Evolutionary conservation across 2,329 filamentous ascomycete species (phyloP).

Genomic region (Allantophomopsis cytisporea): DNA sequence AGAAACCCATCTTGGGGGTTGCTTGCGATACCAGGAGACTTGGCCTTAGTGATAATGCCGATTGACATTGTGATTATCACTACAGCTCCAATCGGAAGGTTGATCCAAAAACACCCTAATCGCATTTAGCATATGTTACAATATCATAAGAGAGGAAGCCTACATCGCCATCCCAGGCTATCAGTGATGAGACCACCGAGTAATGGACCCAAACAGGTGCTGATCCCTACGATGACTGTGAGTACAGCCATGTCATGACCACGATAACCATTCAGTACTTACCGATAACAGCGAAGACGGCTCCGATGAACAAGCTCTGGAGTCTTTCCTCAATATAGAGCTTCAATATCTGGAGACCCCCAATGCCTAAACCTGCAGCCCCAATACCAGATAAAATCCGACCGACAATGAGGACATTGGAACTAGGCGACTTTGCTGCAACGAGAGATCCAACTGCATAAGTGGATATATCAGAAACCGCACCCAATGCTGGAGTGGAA

Average conservation of each 20-base stretch:
- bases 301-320: conserved; percentile 15
- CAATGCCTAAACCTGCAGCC: neutral
- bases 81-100: conserved; percentile 24
- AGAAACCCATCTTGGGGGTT: neutral
- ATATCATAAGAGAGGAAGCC: no score
- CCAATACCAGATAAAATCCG: neutral
- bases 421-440: neutral
- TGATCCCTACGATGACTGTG: conserved; percentile 27
- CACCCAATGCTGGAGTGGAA: neutral
- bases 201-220: conserved; percentile 43
- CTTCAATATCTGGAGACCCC: neutral
- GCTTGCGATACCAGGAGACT: neutral
- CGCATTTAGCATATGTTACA: no score
- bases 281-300: conserved; percentile 30
- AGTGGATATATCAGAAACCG: neutral
- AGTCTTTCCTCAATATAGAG: conserved; percentile 21
- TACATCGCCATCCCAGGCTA: conserved; percentile 40
- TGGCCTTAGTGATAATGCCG: conserved; percentile 20
- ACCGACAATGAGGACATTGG: neutral
- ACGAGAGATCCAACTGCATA: neutral
- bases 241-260: no score
- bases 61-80: conserved; percentile 17
- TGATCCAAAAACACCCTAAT: conserved; percentile 39
- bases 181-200: conserved; percentile 47
- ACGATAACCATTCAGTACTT: no score